Evolutionary conservation across 805 yeast genomes (phyloP).

Genomic region (Ogataea allantospora): DNA sequence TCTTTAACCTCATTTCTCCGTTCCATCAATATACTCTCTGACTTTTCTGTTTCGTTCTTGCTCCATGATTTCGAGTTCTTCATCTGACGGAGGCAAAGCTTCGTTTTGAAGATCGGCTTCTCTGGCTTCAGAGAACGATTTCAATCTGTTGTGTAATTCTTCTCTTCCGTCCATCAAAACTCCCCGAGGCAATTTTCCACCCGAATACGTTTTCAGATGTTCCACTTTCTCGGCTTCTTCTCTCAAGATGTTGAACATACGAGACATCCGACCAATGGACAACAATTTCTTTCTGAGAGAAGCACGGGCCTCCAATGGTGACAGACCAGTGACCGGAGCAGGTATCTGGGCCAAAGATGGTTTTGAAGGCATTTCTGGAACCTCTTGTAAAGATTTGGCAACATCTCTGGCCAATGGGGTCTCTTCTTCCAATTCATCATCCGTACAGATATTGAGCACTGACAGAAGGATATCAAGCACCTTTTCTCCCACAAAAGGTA

Average conservation of each 20-base stretch:
- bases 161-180: conserved; percentile 80
- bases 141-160: conserved; percentile 67
- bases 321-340: conserved; percentile 5
- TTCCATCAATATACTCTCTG: conserved; percentile 33
- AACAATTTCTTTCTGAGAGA: conserved; percentile 75
- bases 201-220: conserved; percentile 67
- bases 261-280: conserved; percentile 89
- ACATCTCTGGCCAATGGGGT: conserved; percentile 47
- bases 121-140: conserved; percentile 80
- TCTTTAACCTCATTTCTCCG: conserved; percentile 7
- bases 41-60: conserved; percentile 46
- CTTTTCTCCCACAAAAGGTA: conserved; percentile 96
- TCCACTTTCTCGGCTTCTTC: conserved; percentile 86
- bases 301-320: conserved; percentile 33
- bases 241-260: conserved; percentile 86
- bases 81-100: conserved; percentile 78
- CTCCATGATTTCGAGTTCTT: conserved; percentile 48
- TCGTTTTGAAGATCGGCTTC: conserved; percentile 80
- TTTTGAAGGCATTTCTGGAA: conserved; percentile 17
- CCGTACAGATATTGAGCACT: conserved; percentile 87
- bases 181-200: conserved; percentile 84
- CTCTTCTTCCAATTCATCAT: conserved; percentile 82
- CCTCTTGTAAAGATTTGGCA: conserved; percentile 32
- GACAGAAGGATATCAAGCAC: conserved; percentile 90
- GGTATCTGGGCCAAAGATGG: conserved; percentile 29